Evolutionary conservation across 2,329 filamentous ascomycete genomes (phyloP), one percentile per base, ranked within the genome.

Genomic region (Ascochyta fabae): DNA sequence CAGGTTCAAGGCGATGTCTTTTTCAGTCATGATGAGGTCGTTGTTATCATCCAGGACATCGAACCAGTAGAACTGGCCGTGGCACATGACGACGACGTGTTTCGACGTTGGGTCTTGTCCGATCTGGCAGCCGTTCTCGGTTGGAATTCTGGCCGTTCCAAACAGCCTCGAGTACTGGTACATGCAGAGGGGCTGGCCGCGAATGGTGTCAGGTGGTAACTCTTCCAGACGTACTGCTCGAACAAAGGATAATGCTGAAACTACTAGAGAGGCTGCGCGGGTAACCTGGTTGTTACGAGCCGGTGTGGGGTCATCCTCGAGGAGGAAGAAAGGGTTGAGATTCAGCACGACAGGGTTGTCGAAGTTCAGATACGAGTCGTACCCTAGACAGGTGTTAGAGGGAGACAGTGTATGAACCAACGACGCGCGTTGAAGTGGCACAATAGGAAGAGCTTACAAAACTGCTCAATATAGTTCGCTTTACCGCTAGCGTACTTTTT

Each of bases 11-110:
- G 90, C 88, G 49, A 99, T 85, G 68, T 99, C 95, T 74, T 91
- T 94, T 76, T 98, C 95, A 0, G 89, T 93, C 94, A 98, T 98
- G 77, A 99, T 96, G 52, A 96, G 80, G 74, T 99, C 95, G 6
- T 90, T 90, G 75, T 96, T 96, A 64, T 94, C 89, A 66, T 99
- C 95, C 16, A 99, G 81, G 2, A 97, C 93, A 75, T 99, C 95
- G 68, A 99, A 99, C 94, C 94, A 98, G 77, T 99, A 99, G 70
- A 98, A 93, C 65, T 99, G 95, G 1, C 95, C 95, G 62, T 94
- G 91, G 71, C 92, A 96, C 77, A 98, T 84, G 39, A 98, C 92
- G 9, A 97, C 90, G 34, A 99, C 82, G 74, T 99, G 95, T 78
- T 92, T 96, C 3, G 94, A 91, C n/a, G 88, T 86, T 0, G 92